Evolutionary conservation across 768 basidiomycete species (phyloP), one percentile per base, ranked within the genome.

Genomic region (Kwoniella sp.): DNA sequence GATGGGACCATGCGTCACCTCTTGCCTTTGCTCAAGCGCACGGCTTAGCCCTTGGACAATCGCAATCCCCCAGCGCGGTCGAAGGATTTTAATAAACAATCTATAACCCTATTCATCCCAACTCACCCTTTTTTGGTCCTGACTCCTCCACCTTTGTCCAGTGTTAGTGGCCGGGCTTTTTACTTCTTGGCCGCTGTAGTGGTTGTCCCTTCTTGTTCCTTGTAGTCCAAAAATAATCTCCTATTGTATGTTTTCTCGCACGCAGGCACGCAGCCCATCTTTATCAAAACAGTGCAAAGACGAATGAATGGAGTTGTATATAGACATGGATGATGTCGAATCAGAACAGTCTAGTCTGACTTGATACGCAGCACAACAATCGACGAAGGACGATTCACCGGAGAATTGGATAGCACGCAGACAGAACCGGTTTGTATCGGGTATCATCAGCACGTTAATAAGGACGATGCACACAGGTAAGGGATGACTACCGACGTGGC

Each of bases 21-120:
- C 41, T 45, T 20, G 41, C 41, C 15, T 45, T 9, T 45, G 4
- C 5, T 7, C 41, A 45, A 45, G 41, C 11, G 9, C 34, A 13
- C 13, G 34, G 34, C 7, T 13, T 34, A 31, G 28, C 45, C 20
- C 58, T 9, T 26, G 58, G 58, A 1, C 58, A 26, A 50, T 31
- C 23, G 13, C 26, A 31, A 48, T 26, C 25, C 11, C 45, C 30
- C 58, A 23, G 26, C 26, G 45, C 58, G 12, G 58, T 58, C 12
- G 58, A 58, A 25, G 58, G 58, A 9, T 58, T 58, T 23, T 58
- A 31, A 50, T 15, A 23, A 28, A 2, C 53, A 13, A 29, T 8
- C 17, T 45, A 45, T 17, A 9, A 11, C 41, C 41, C 41, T 11
- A 20, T 17, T 17, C 41, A 45, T 11, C 41, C 17, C 41, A 45